A percentile compares a stretch with the other conserved stretches of the same genome.
phyloP scores from a whole-genome alignment of 2,329 filamentous ascomycete genomes.

The Aspergillus latus region DNA sequence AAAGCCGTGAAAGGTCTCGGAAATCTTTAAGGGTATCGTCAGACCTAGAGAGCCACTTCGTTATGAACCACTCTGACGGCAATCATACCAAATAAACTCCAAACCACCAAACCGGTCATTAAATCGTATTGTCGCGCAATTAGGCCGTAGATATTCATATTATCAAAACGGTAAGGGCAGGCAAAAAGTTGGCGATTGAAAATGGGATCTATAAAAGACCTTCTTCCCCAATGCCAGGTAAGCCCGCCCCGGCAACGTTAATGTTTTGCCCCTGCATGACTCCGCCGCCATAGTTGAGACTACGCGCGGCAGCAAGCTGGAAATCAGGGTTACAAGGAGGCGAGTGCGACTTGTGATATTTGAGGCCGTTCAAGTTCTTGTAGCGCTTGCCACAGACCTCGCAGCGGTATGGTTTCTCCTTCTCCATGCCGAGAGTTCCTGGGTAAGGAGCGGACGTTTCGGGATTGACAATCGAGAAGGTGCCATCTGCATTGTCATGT shows the following conservation, averaged over 20 bases:
- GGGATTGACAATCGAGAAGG: conserved; percentile 96
- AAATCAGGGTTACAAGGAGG: conserved; percentile 87
- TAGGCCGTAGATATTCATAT: conserved; percentile 30
- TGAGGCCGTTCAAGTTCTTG: conserved; percentile 97
- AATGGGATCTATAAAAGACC: conserved; percentile 34
- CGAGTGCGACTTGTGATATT: conserved; percentile 88
- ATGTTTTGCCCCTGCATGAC: conserved; percentile 50
- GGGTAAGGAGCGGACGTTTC: conserved; percentile 93
- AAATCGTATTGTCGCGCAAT: conserved; percentile 28
- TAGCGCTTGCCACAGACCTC: conserved; percentile 97
- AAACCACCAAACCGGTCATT: conserved; percentile 32
- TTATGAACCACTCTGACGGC: conserved; percentile 19
- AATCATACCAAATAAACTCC: conserved; percentile 29
- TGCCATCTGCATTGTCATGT: conserved; percentile 94
- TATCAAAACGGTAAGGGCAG: conserved; percentile 26
- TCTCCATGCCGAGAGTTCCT: conserved; percentile 98
- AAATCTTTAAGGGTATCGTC: conserved; percentile 16
- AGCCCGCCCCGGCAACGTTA: conserved; percentile 49
- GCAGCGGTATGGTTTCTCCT: conserved; percentile 98
- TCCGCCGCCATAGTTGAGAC: conserved; percentile 40
- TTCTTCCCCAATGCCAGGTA: conserved; percentile 49
- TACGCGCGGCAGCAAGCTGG: conserved; percentile 51
- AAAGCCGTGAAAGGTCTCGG: conserved; percentile 18
- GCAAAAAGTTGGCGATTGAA: background rate
- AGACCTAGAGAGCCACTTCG: conserved; percentile 15